These are phyloP conservation scores for Isabelozyma rhagii DNA, from an alignment of 805 yeast genomes.

Conservation along the genomic window DNA sequence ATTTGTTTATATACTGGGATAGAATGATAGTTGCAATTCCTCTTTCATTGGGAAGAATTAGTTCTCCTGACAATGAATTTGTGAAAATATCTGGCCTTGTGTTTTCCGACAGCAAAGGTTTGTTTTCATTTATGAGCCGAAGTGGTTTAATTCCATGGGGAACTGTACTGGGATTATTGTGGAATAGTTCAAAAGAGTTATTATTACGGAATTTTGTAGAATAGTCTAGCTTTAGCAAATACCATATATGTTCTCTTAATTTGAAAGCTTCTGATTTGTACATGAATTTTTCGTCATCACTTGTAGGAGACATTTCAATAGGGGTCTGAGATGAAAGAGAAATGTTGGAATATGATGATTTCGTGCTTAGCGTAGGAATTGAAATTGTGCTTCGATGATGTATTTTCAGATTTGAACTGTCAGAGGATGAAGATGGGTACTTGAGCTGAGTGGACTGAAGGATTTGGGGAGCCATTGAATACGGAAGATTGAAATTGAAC, in stretches of 20 bases:
- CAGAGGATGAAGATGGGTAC: not conserved
- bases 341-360: not conserved
- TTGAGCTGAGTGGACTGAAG: not conserved
- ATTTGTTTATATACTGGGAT: slow-evolving; percentile 16
- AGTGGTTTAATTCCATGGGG: too few species aligned
- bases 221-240: slow-evolving; percentile 23
- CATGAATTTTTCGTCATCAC: not conserved
- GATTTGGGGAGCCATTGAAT: not conserved
- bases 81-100: not conserved
- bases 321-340: not conserved
- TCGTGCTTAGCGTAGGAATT: not conserved
- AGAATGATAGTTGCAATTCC: slow-evolving; percentile 18
- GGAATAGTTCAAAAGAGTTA: not conserved
- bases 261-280: slow-evolving; percentile 21
- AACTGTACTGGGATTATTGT: not conserved
- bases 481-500: slow-evolving; percentile 1
- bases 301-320: not conserved
- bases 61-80: not conserved
- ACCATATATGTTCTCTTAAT: slow-evolving; percentile 29
- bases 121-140: too few species aligned
- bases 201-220: not conserved
- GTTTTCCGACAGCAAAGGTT: not conserved
- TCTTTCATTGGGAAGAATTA: slow-evolving; percentile 13
- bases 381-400: not conserved
- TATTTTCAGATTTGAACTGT: not conserved